Base-by-base conservation (phyloP, 2,329 filamentous ascomycete genomes). In the Teratosphaeria gauchensis region DNA sequence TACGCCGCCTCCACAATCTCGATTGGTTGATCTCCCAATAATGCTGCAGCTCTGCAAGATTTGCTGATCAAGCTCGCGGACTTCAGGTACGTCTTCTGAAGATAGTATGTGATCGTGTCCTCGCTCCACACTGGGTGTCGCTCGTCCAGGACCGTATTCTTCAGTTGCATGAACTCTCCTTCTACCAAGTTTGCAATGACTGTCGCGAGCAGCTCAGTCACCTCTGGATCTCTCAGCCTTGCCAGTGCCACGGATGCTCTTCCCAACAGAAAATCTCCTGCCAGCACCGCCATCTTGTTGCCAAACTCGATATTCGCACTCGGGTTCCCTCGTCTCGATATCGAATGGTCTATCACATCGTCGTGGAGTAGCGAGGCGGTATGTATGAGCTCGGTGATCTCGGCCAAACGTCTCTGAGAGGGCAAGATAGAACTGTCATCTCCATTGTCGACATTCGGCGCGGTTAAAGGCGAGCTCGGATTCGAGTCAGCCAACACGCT, bases 141-240 rank as follows among this genome's bases (percentile, higher is more conserved):
- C 78, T 97, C 92, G 72, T 96, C 92, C 64, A 84, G 81, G 53
- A 89, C 89, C 1, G 94, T 97, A 75, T 99, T 99, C 78, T 96
- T 95, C 67, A 99, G 80, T 78, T 99, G 94, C 94, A 99, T 99
- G 78, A 99, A 97, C 75, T 99, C 94, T 70, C 94, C 94, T 77
- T 99, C 94, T 21, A 99, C 92, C 30, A 99, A 80, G 73, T 99
- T 99, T 52, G 94, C 92, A 66, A 99, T 97, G 51, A 97, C 94
- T 0, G 92, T 97, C 3, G 94, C 91, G 32, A 99, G 79, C 7
- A 99, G 82, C 77, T 99, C 94, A 8, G 91, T 90, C 2, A 99
- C 94, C 75, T 99, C 94, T 51, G 92, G 88, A 70, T 99, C 90
- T 33, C 92, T 84, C 60, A 99, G 78, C 51, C 94, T 85, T 14